These are phyloP conservation scores for Rosa multiflora DNA, from an alignment of 306 rosid species.

Conservation along the genomic window DNA sequence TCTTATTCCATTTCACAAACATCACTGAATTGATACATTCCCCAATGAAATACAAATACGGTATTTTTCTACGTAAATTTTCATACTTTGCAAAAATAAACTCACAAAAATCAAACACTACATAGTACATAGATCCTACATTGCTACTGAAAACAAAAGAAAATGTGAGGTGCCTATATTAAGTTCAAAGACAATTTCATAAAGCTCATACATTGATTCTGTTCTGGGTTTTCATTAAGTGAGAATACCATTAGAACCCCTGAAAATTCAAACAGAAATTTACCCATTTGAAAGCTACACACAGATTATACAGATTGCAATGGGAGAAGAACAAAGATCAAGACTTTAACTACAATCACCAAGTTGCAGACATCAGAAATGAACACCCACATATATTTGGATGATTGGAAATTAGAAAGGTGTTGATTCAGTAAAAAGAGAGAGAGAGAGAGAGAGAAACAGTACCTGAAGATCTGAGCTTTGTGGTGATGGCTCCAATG, in stretches of 20 bases:
- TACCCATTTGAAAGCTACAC: neutral
- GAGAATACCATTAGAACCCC: neutral
- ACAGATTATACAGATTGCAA: neutral
- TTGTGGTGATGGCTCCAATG: neutral
- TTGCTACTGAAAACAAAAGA: neutral
- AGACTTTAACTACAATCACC: neutral
- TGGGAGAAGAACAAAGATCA: neutral
- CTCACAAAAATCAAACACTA: neutral
- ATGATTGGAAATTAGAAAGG: neutral
- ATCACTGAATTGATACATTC: neutral
- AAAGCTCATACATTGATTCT: neutral
- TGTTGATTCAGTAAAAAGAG: neutral
- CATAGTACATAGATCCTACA: neutral
- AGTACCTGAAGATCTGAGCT: slow-evolving; percentile 4
- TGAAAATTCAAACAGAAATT: neutral
- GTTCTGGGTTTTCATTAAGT: neutral
- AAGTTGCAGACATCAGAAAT: neutral
- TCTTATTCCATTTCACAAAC: neutral
- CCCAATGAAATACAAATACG: neutral
- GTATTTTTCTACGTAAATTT: neutral
- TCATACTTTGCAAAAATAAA: neutral
- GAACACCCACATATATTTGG: neutral
- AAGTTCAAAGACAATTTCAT: no score
- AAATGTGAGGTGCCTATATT: neutral
- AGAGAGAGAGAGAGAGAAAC: neutral